Conservation (phyloP, 2,329 filamentous ascomycete species). For the Penicillium sp. region DNA sequence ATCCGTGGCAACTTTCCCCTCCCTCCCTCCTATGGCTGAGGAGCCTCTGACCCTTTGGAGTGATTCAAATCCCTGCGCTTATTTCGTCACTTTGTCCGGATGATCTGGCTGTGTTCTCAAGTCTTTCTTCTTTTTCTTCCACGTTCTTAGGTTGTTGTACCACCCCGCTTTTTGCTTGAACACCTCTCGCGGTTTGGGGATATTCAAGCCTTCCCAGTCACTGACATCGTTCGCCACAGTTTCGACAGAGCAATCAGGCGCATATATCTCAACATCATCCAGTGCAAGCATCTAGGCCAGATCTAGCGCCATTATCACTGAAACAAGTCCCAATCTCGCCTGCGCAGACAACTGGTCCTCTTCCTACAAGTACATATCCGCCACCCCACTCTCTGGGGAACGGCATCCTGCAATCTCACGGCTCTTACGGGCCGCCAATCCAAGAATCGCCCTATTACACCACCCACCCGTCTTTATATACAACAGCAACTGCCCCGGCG, state of each 20-base stretch:
- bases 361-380: slow-evolving; percentile 34
- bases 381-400: slow-evolving; percentile 32
- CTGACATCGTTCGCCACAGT: slow-evolving; percentile 26
- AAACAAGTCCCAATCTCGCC: slow-evolving; percentile 57
- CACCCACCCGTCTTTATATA: slow-evolving; percentile 78
- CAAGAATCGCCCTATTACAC: slow-evolving; percentile 73
- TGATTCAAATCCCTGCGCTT: slow-evolving; percentile 15
- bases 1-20: slow-evolving; percentile 10
- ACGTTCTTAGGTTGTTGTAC: slow-evolving; percentile 24
- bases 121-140: slow-evolving; percentile 9
- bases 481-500: slow-evolving; percentile 74
- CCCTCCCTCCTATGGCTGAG: slow-evolving; percentile 4
- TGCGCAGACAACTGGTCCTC: slow-evolving; percentile 54
- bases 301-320: slow-evolving; percentile 24
- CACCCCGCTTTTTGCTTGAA: slow-evolving; percentile 12
- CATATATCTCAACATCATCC: slow-evolving; percentile 34
- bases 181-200: slow-evolving; percentile 7
- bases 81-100: slow-evolving; percentile 20
- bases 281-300: slow-evolving; percentile 30
- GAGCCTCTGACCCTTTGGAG: slow-evolving; percentile 10
- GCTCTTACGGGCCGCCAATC: slow-evolving; percentile 66
- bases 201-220: slow-evolving; percentile 4
- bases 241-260: slow-evolving; percentile 32
- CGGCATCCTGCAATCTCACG: slow-evolving; percentile 52
- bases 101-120: slow-evolving; percentile 19